Base-by-base conservation (phyloP, 2,329 filamentous ascomycete species). In the Fusarium albidum region DNA sequence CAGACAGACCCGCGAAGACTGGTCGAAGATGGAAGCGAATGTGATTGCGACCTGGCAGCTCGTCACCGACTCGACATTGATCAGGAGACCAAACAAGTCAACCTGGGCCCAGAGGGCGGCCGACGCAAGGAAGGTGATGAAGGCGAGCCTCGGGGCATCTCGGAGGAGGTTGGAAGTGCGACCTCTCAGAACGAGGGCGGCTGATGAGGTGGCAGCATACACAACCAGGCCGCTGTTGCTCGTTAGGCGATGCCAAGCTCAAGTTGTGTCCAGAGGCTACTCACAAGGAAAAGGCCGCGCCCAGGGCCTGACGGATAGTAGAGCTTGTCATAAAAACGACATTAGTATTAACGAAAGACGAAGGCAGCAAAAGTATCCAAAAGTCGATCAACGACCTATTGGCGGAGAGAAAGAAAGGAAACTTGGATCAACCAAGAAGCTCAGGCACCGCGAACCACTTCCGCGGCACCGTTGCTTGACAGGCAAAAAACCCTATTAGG, bases 131-230 rank as follows among this genome's bases (percentile, higher is more conserved):
- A 84, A 85, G 60, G 74, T 70, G 66, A 79, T 72, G 81, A 86
- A 82, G 82, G 79, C 82, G 82, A 86, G 83, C 82, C 83, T 85
- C 82, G 79, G 77, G 74, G 81, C 80, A 73, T 85, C 81, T 71
- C 79, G 77, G 67, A 82, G 76, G 54, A 83, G 70, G 33, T 77
- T 71, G 54, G 75, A 75, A 67, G 77, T 74, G 74, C 81, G 74
- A 61, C 77, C 77, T 66, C 73, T 79, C 56, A 77, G 73, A 55
- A 76, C 71, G 62, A 81, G 73, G 69, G 80, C 72, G 59, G 79
- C 71, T 43, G 77, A 75, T 37, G 74, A 74, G 42, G 77, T 75
- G 26, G 82, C 79, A 47, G 81, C 78, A 66, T 80, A 80, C 62
- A 83, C 75, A 49, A 84, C 74, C 57, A 82, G 77, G 59, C 82